These are phyloP conservation scores for Corynascus novoguineensis DNA, from an alignment of 495 filamentous ascomycete genomes.

Conservation along the genomic window DNA sequence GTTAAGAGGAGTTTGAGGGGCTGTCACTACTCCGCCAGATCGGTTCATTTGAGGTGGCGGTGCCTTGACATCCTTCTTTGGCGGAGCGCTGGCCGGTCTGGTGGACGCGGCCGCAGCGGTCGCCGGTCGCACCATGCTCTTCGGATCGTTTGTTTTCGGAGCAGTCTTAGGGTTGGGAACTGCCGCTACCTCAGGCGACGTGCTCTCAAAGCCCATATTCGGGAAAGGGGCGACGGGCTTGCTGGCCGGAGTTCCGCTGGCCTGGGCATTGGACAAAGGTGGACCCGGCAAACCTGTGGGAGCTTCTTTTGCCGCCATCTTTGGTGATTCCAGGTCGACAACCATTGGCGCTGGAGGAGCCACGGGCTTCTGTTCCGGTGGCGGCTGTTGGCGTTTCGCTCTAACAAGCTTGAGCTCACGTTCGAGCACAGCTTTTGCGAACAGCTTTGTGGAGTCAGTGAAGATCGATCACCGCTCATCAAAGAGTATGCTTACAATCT, in stretches of 20 bases:
- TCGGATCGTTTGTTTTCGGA: conserved; percentile 18
- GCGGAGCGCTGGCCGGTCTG: conserved; percentile 19
- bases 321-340: conserved; percentile 24
- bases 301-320: conserved; percentile 7
- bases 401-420: conserved; percentile 39
- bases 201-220: conserved; percentile 41
- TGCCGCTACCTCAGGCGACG: conserved; percentile 18
- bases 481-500: conserved; percentile 42
- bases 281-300: conserved; percentile 19
- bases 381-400: conserved; percentile 23
- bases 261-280: conserved; percentile 23
- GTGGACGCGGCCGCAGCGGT: conserved; percentile 12
- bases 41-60: conserved; percentile 33
- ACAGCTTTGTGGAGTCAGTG: conserved; percentile 31
- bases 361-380: conserved; percentile 16
- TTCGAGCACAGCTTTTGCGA: conserved; percentile 39
- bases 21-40: conserved; percentile 5
- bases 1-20: conserved; percentile 3
- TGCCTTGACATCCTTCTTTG: conserved; percentile 34
- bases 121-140: conserved; percentile 18
- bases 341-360: conserved; percentile 39
- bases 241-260: conserved; percentile 27
- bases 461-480: background rate
- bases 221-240: conserved; percentile 45
- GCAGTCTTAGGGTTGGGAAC: conserved; percentile 20